Evolutionary conservation across 768 basidiomycete species (phyloP).

Genomic region (Rhizopogon rudus): DNA sequence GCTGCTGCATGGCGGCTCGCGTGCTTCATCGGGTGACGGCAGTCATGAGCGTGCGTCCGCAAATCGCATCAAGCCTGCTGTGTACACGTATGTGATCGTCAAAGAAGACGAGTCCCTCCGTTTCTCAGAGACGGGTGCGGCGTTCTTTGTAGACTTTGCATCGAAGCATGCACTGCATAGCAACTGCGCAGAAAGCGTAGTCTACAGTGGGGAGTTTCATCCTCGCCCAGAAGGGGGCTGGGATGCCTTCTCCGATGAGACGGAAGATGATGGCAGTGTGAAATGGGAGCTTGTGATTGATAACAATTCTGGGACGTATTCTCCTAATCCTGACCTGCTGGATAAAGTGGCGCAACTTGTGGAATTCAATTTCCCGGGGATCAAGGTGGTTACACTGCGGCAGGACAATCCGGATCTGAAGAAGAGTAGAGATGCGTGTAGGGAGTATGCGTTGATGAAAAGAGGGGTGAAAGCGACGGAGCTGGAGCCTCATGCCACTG

Average conservation of each 20-base stretch:
- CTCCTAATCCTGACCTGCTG: slow-evolving; percentile 61
- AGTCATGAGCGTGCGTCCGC: slow-evolving; percentile 6
- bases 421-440: slow-evolving; percentile 61
- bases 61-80: slow-evolving; percentile 68
- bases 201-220: slow-evolving; percentile 80
- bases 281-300: slow-evolving; percentile 83
- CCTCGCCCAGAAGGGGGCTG: slow-evolving; percentile 67
- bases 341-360: slow-evolving; percentile 57
- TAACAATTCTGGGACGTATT: slow-evolving; percentile 83
- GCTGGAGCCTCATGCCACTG: slow-evolving; percentile 54
- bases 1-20: slow-evolving; percentile 46
- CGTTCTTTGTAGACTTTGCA: slow-evolving; percentile 83
- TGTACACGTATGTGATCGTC: slow-evolving; percentile 84
- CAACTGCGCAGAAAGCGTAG: slow-evolving; percentile 61
- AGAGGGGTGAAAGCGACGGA: slow-evolving; percentile 59
- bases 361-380: slow-evolving; percentile 69
- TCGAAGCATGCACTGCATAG: slow-evolving; percentile 85
- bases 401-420: slow-evolving; percentile 50
- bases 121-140: slow-evolving; percentile 84
- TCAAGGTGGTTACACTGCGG: slow-evolving; percentile 50
- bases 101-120: slow-evolving; percentile 70
- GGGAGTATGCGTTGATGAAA: slow-evolving; percentile 55
- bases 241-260: slow-evolving; percentile 53
- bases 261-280: slow-evolving; percentile 53
- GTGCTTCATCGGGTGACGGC: slow-evolving; percentile 9